These are phyloP conservation scores for Drechslerella stenobrocha DNA, from an alignment of 2,329 filamentous ascomycete species.

Conservation along the genomic window DNA sequence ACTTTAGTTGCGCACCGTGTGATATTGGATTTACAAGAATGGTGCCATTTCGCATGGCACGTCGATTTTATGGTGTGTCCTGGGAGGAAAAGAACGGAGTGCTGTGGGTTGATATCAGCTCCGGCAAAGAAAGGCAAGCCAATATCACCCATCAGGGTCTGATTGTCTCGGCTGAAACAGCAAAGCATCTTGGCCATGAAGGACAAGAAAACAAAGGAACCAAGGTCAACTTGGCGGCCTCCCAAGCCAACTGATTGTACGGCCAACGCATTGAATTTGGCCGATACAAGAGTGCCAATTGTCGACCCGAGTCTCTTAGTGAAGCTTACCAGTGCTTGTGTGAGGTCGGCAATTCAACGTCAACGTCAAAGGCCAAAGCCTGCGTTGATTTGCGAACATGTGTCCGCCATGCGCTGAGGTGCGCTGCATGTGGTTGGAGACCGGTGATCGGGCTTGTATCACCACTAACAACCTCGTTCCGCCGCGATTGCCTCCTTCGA, in stretches of 20 bases:
- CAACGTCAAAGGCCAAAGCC: too few species aligned
- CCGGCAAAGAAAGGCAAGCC: not conserved
- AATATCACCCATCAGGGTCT: not conserved
- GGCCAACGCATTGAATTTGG: too few species aligned
- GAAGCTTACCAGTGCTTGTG: too few species aligned
- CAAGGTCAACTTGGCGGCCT: not conserved
- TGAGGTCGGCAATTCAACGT: too few species aligned
- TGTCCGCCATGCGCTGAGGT: not conserved
- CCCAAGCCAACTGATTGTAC: too few species aligned
- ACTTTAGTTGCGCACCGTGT: too few species aligned
- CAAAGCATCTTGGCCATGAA: slow-evolving; percentile 2
- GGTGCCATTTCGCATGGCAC: too few species aligned
- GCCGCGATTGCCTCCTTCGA: not conserved
- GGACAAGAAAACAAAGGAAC: not conserved
- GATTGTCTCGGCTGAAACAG: not conserved
- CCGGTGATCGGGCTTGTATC: not conserved
- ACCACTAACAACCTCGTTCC: not conserved
- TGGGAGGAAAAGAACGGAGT: too few species aligned
- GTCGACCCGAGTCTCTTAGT: too few species aligned
- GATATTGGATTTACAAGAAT: too few species aligned
- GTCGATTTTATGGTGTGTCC: too few species aligned
- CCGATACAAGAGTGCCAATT: too few species aligned
- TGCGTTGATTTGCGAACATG: not conserved
- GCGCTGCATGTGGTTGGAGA: not conserved
- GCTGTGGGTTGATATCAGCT: not conserved